Evolutionary conservation across 768 basidiomycete genomes (phyloP).

Genomic region (Paxillus ammoniavirescens): DNA sequence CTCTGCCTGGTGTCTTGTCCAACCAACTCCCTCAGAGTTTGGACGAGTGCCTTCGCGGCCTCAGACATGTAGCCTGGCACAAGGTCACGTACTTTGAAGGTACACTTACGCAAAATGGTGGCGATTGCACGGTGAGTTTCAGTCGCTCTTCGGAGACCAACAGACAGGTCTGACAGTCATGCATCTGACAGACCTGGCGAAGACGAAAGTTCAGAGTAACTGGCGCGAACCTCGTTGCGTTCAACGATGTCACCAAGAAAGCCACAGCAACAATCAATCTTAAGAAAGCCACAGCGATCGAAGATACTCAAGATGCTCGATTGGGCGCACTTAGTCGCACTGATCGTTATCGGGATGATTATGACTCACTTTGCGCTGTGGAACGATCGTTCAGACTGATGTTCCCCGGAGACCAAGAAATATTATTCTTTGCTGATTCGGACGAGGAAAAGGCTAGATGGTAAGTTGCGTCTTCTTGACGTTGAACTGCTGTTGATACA

Average conservation of each 20-base stretch:
- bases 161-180: not conserved
- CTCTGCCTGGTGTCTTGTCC: constrained; percentile 76
- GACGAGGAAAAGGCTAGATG: constrained; percentile 86
- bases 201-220: constrained; percentile 82
- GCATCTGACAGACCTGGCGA: constrained; percentile 64
- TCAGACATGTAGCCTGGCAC: constrained; percentile 91
- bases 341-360: constrained; percentile 49
- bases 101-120: constrained; percentile 87
- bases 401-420: constrained; percentile 76
- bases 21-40: constrained; percentile 86
- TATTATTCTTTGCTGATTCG: constrained; percentile 88
- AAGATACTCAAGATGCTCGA: constrained; percentile 71
- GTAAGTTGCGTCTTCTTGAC: constrained; percentile 41
- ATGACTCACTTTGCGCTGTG: constrained; percentile 64
- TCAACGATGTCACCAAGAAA: constrained; percentile 91
- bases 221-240: constrained; percentile 83
- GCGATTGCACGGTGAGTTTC: constrained; percentile 79
- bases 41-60: constrained; percentile 87
- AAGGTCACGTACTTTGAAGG: constrained; percentile 94
- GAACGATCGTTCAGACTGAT: constrained; percentile 83
- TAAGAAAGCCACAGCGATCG: constrained; percentile 73
- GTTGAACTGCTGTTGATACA: not conserved
- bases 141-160: not conserved
- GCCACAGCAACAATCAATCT: constrained; percentile 89
- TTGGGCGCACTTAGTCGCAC: constrained; percentile 44